Base-by-base conservation (phyloP, 306 rosid species). In the Vicia faba region DNA sequence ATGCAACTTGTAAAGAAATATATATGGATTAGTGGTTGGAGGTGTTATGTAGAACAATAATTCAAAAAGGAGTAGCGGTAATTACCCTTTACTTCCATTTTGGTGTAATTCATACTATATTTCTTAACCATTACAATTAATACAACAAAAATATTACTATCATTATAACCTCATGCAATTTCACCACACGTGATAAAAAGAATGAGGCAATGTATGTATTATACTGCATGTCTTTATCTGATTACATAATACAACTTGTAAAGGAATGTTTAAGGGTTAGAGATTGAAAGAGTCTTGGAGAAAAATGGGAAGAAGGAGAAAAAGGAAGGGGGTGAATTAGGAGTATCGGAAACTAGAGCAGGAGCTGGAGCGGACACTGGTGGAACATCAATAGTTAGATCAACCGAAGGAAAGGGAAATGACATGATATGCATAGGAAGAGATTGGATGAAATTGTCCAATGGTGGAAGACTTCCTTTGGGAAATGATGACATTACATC, bases 281-380 rank as follows among this genome's bases (percentile, higher is more conserved):
- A 38, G 50, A 76, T 55, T 8, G 60, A 19, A 53, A 72, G 80
- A 15, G 80, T 80, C 48, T 73, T 56, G 5, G 83, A 69, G 66
- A 74, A 8, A 65, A 79, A 70, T 12, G 83, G 61, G 59, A 79
- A 28, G 4, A 4, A 28, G 5, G 79, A 60, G 8, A 69, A 11
- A 16, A 38, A 61, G 16, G 53, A 69, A 18, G 79, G 82, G 8
- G 68, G 61, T 16, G 64, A 61, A 3, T 28, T 28, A 8, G 79
- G 63, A n/a, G 33, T 7, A 6, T 29, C 29, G 23, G 63, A 23
- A 29, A 57, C 6, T 57, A 23, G 33, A 31, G 35, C 26, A 58
- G 6, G 12, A 1, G 61, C 16, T 3, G 46, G 79, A 3, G 31
- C 4, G 4, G 31, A 28, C 8, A 60, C 5, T 11, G 75, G 61